Base-by-base conservation (phyloP, 139 green algal species). In the Chlamydomonas eustigma region DNA sequence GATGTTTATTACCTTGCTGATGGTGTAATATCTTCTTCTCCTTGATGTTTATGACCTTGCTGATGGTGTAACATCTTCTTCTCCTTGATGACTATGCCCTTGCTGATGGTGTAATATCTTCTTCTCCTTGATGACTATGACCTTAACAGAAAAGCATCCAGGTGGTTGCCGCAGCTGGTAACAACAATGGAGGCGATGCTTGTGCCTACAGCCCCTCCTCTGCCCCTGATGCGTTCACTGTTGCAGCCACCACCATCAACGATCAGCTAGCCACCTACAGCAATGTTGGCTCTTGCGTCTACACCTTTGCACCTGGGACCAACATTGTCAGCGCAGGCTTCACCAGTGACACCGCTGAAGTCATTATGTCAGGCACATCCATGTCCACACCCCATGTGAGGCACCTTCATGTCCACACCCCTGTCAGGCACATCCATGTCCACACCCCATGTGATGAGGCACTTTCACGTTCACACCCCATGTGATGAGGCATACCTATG, bases 211-310 rank as follows among this genome's bases (percentile, higher is more conserved):
- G 75, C 28, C 90, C 58, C 5, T 24, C 58, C 6, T 69, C 58
- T 24, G 58, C 58, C 6, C 58, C 58, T 12, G 87, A 92, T 25
- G 79, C 82, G 4, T 85, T 94, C 2, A 87, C 78, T 6, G 84
- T 65, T 5, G n/a, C 25, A 50, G 51, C 51, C 39, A 39, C 33
- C 4, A 38, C 32, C 24, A 22, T n/a, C n/a, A 28, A 74, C 3
- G 80, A 88, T 39, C 71, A 51, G 0, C 6, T 90, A 30, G 76
- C 84, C 1, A 78, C 70, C 50, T 93, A 88, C 70, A 89, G 79
- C 67, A 92, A 94, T 75, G 64, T 91, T 25, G 90, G 90, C 30
- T 44, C 68, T 25, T 94, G 90, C 73, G 66, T 94, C n/a, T 84
- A 84, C 76, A 78, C 91, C 12, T 87, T 90, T 58, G 90, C 84